phyloP scores from a whole-genome alignment of 331 rosid genomes.

The Arachis monticola region DNA sequence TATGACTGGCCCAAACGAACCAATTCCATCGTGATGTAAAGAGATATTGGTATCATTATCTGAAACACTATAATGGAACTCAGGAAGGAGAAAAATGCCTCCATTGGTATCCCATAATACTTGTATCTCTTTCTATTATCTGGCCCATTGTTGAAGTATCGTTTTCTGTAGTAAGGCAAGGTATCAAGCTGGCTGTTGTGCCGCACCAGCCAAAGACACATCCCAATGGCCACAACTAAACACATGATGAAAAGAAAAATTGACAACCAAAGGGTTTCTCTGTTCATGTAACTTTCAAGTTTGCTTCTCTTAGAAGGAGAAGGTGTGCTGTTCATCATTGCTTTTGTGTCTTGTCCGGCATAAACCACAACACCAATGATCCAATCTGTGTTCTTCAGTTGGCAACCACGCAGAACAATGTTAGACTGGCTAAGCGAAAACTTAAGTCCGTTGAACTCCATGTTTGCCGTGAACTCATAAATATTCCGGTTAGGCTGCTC shows the following conservation, averaged over 20 bases:
- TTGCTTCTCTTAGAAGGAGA: slow-evolving; percentile 91
- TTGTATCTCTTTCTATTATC: slow-evolving; percentile 59
- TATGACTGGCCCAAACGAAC: slow-evolving; percentile 94
- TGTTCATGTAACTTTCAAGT: slow-evolving; percentile 81
- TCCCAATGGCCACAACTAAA: slow-evolving; percentile 84
- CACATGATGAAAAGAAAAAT: slow-evolving; percentile 81
- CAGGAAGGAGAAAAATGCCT: slow-evolving; percentile 83
- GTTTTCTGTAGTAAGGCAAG: slow-evolving; percentile 82
- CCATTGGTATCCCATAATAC: slow-evolving; percentile 86
- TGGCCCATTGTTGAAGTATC: slow-evolving; percentile 47
- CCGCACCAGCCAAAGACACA: slow-evolving; percentile 78
- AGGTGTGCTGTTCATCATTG: slow-evolving; percentile 90
- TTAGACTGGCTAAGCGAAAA: slow-evolving; percentile 87
- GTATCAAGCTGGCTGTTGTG: slow-evolving; percentile 74
- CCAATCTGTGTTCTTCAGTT: slow-evolving; percentile 93
- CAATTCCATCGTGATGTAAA: slow-evolving; percentile 91
- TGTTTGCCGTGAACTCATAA: slow-evolving; percentile 87
- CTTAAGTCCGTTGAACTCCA: slow-evolving; percentile 68
- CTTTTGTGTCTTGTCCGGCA: slow-evolving; percentile 96
- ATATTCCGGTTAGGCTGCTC: slow-evolving; percentile 89
- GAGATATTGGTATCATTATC: slow-evolving; percentile 96
- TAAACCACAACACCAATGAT: slow-evolving; percentile 88
- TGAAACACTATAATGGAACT: slow-evolving; percentile 92
- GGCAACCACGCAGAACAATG: slow-evolving; percentile 93
- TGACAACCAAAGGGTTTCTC: slow-evolving; percentile 90